Percentiles rank a stretch among this genome's conserved stretches.
phyloP scores from a whole-genome alignment of 2,329 filamentous ascomycete species.

The Bimuria novae-zelandiae region DNA sequence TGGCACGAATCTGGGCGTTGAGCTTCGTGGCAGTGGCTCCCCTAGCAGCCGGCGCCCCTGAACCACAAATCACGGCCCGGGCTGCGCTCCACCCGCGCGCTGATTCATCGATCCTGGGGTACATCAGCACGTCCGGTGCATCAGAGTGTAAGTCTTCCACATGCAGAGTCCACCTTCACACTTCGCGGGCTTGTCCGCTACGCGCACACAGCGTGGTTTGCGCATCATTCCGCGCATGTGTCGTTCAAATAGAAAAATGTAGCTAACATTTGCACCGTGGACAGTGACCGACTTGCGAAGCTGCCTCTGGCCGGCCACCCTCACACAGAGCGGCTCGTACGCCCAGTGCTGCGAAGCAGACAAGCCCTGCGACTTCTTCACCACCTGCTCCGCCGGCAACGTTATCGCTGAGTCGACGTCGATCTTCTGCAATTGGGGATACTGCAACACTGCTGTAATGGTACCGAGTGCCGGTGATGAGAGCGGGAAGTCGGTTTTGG shows the following conservation, averaged over 20 bases:
- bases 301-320: slow-evolving; percentile 31
- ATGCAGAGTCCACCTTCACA: no score
- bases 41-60: slow-evolving; percentile 17
- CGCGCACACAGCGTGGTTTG: no score
- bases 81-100: slow-evolving; percentile 21
- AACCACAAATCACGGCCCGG: slow-evolving; percentile 26
- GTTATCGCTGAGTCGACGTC: slow-evolving; percentile 24
- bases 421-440: slow-evolving; percentile 28
- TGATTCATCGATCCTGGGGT: slow-evolving; percentile 29
- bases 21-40: neutral
- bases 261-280: neutral
- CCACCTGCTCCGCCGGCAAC: slow-evolving; percentile 23
- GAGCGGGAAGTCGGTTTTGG: slow-evolving; percentile 22
- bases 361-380: slow-evolving; percentile 26
- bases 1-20: neutral
- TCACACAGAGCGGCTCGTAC: slow-evolving; percentile 23
- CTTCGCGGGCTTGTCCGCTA: no score
- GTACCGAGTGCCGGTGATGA: slow-evolving; percentile 24
- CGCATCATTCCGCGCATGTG: no score
- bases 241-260: neutral
- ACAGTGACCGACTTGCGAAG: slow-evolving; percentile 26
- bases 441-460: slow-evolving; percentile 30
- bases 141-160: slow-evolving; percentile 24
- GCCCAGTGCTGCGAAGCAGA: slow-evolving; percentile 27
- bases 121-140: slow-evolving; percentile 21